Evolutionary conservation across 192 early-diverging fungal genomes (phyloP), one percentile per base, ranked within the genome.

Genomic region (Bifiguratus adelaidae): DNA sequence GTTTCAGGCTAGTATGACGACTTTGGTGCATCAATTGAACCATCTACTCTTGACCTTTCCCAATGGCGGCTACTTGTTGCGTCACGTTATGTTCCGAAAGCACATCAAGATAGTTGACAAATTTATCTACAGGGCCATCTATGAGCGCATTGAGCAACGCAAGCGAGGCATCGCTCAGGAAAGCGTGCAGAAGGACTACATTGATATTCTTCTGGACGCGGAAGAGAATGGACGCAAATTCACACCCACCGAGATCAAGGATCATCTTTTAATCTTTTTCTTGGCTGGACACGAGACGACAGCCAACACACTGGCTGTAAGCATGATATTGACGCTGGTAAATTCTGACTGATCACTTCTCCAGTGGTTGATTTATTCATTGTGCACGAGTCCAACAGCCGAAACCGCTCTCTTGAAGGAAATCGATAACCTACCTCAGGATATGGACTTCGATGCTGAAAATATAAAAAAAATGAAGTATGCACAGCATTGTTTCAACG

Each of bases 131-230:
- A 34, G 35, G 15, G 25, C 21, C n/a, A 49, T 49, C 24, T 7
- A 15, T 18, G 47, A 49, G 3, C 47, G 47, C 21, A 49, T 34
- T 13, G 15, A 0, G 32, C 1, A 15, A 34, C 11, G 32, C 11
- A 15, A 15, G 32, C 11, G 32, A 34, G 15, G 32, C 11, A 13
- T 34, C 11, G 32, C 32, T 13, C 32, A 13, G 32, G 11, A 15
- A 11, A 13, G 32, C 11, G 32, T 13, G 11, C 32, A 34, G 32
- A 15, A 34, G 11, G 11, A 34, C 15, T 25, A 38, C 11, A 11
- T 49, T 9, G 47, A 49, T 49, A 34, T 49, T 22, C 35, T 49
- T 16, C 33, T 49, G 5, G 47, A 49, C 9, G 47, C 36, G 32
- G 32, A 15, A 15, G 47, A 49, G 18, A 38, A 49, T 15, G 47